Evolutionary conservation across 352 stramenopile species (phyloP), one percentile per base, ranked within the genome.

Genomic region (Phytopythium ostracodes): DNA sequence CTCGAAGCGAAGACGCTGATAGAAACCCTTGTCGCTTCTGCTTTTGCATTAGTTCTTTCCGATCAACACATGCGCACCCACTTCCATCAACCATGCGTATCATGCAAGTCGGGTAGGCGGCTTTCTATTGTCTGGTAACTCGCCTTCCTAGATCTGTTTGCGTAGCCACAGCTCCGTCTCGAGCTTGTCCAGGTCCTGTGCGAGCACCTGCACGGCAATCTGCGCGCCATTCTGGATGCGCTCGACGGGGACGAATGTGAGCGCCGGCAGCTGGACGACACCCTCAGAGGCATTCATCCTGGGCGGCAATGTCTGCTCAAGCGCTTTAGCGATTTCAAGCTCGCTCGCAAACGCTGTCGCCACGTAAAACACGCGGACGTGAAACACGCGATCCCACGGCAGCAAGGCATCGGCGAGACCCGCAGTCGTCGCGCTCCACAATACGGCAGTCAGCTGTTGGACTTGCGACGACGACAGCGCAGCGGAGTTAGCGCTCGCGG

Each of bases 161-260:
- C 77, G 77, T 53, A 95, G 68, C 87, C 87, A 95, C 22, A 95
- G 67, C 60, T 95, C 84, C 8, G 87, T 93, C 62, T 95, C 87
- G 6, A 95, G 59, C 54, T 87, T 88, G 38, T 95, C 87, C 24
- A 92, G 59, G 56, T 95, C 84, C 57, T 92, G 81, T 20, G 81
- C 83, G 9, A 81, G 88, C 53, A 90, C 73, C 43, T 94, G 83
- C 22, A 92, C 44, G 1, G 79, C 79, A 42, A 87, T 27, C 0
- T 70, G 56, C 4, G 81, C 75, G 59, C 75, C 63, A 12, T 63
- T 56, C 31, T 89, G 79, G 20, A 95, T 86, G 24, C 67, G 70
- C 14, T 88, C 68, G 20, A 88, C 82, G 12, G 82, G 83, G 20
- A 95, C 68, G 63, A 95, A 92, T 52, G 87, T 94, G 61, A 89